A percentile compares a stretch with the other conserved stretches of the same genome.
Evolutionary conservation across 352 stramenopile genomes (phyloP).

Genomic region (Phytophthora sojae): DNA sequence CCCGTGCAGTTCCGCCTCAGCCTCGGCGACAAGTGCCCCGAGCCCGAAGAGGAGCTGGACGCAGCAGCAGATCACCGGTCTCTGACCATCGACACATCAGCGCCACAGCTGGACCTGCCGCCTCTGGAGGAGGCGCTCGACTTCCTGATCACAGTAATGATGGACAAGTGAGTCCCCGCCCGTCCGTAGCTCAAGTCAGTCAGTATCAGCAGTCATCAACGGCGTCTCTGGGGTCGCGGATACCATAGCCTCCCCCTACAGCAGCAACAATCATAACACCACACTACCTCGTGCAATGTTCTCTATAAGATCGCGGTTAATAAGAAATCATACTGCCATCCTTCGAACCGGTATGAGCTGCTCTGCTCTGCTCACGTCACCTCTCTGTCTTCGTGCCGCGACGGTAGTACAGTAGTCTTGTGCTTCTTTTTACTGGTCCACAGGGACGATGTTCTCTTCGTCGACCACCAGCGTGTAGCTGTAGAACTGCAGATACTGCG

Average conservation of each 20-base stretch:
- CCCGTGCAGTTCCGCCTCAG: constrained; percentile 26
- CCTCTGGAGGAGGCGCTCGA: constrained; percentile 62
- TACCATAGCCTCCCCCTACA: constrained; percentile 5
- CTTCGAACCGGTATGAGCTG: not conserved
- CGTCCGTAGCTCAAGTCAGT: not conserved
- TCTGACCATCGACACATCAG: constrained; percentile 6
- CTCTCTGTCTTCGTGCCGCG: constrained; percentile 13
- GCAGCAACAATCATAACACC: not conserved
- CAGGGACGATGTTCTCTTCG: constrained; percentile 70
- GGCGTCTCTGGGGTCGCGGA: not conserved
- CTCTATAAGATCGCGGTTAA: constrained; percentile 35
- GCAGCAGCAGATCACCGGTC: constrained; percentile 10
- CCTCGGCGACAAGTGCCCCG: constrained; percentile 18
- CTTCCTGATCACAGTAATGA: constrained; percentile 54
- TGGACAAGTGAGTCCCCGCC: constrained; percentile 34
- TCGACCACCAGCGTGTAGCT: constrained; percentile 85
- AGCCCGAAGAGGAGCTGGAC: constrained; percentile 24
- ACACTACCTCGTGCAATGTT: constrained; percentile 10
- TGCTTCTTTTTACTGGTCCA: constrained; percentile 34
- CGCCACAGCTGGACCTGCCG: constrained; percentile 34
- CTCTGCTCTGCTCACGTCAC: constrained; percentile 7
- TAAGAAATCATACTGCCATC: constrained; percentile 11
- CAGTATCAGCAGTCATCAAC: not conserved
- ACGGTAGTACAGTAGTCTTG: not conserved
- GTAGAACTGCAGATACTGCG: constrained; percentile 86